Conservation (phyloP, 257 asterid genomes). For the Prunella vulgaris region DNA sequence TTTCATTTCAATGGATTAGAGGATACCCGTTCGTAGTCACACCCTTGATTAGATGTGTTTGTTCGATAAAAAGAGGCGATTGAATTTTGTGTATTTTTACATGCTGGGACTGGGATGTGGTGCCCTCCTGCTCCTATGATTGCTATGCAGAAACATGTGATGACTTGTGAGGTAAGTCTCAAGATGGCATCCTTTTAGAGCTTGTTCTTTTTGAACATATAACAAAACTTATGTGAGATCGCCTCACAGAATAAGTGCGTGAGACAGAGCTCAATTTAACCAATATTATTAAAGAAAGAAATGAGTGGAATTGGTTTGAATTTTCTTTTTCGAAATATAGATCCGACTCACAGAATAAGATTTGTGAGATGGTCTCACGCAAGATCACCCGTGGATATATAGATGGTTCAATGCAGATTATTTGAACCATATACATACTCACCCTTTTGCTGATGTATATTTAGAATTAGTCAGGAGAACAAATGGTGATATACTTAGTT, state of each 20-base stretch:
- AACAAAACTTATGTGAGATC: too few species aligned
- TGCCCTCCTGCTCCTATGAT: conserved; percentile 6
- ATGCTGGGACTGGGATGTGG: conserved; percentile 6
- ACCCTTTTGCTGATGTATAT: background rate
- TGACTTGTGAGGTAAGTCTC: background rate
- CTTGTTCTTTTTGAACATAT: too few species aligned
- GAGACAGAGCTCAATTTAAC: too few species aligned
- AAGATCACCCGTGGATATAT: conserved; percentile 15
- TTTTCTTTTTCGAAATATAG: too few species aligned
- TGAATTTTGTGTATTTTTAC: background rate
- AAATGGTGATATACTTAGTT: background rate
- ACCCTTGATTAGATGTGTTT: background rate
- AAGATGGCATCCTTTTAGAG: background rate
- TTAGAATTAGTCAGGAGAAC: background rate
- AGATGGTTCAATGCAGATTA: background rate
- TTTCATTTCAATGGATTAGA: too few species aligned
- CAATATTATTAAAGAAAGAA: too few species aligned
- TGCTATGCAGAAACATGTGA: conserved; percentile 2
- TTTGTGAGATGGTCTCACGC: too few species aligned
- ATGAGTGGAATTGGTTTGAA: too few species aligned
- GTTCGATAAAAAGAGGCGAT: background rate
- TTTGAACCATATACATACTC: background rate
- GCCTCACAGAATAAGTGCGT: too few species aligned
- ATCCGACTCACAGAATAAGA: too few species aligned
- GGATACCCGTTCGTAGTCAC: background rate